phyloP scores from a whole-genome alignment of 2,329 filamentous ascomycete genomes.

The Ophiocordyceps polyrhachis-furcata region DNA sequence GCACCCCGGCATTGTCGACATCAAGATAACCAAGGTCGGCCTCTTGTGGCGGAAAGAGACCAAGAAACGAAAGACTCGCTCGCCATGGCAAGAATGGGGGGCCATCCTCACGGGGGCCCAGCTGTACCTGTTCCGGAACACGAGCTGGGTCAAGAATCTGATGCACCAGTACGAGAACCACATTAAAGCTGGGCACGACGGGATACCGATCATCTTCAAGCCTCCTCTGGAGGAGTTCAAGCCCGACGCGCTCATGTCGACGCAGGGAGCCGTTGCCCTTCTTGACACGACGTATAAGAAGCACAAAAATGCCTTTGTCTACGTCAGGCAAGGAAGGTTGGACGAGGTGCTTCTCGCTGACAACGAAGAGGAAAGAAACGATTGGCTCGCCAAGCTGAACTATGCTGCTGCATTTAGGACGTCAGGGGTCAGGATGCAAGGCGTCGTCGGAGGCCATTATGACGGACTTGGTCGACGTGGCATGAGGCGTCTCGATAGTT shows the following conservation, averaged over 20 bases:
- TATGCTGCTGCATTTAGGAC: conserved; percentile 90
- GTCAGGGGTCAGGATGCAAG: conserved; percentile 76
- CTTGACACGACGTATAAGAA: conserved; percentile 76
- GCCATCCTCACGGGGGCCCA: conserved; percentile 92
- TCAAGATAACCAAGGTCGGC: conserved; percentile 93
- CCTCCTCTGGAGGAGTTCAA: conserved; percentile 85
- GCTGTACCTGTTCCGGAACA: conserved; percentile 90
- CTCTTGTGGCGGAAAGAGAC: conserved; percentile 84
- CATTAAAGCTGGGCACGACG: conserved; percentile 56
- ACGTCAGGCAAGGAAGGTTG: conserved; percentile 68
- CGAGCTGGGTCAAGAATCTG: conserved; percentile 76
- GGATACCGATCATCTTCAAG: conserved; percentile 69
- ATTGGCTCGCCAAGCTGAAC: conserved; percentile 92
- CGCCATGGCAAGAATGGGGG: conserved; percentile 98
- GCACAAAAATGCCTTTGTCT: conserved; percentile 88
- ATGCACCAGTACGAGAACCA: conserved; percentile 78
- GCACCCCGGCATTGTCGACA: conserved; percentile 85
- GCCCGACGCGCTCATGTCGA: conserved; percentile 83
- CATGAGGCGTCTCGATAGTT: conserved; percentile 50
- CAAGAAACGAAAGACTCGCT: conserved; percentile 85
- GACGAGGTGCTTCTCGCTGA: conserved; percentile 88
- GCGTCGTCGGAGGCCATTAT: conserved; percentile 67
- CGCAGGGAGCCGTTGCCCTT: conserved; percentile 77
- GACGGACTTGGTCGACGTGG: conserved; percentile 62
- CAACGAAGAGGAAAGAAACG: conserved; percentile 79